Evolutionary conservation across 2,329 filamentous ascomycete species (phyloP).

Genomic region (Penicillium nordicum): DNA sequence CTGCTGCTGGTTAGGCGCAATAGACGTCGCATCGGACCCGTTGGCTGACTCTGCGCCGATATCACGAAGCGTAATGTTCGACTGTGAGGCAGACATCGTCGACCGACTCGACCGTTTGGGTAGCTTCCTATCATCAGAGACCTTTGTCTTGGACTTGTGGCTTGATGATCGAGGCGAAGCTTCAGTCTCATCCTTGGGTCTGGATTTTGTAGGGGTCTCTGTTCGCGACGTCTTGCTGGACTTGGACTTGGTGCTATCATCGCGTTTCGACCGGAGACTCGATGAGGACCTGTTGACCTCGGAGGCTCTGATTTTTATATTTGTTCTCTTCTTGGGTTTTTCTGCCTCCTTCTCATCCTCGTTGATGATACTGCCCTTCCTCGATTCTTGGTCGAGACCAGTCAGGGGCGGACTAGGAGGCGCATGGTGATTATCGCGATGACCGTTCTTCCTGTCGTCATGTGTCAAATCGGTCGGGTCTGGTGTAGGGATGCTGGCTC

Average conservation of each 20-base stretch:
- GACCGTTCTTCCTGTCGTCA: slow-evolving; percentile 39
- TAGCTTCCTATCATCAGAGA: slow-evolving; percentile 30
- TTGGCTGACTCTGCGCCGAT: slow-evolving; percentile 35
- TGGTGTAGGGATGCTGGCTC: slow-evolving; percentile 58
- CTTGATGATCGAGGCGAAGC: slow-evolving; percentile 34
- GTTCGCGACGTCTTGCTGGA: slow-evolving; percentile 36
- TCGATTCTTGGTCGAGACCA: slow-evolving; percentile 40
- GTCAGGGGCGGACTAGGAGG: slow-evolving; percentile 51
- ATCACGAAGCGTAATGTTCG: slow-evolving; percentile 37
- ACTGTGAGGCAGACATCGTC: slow-evolving; percentile 34
- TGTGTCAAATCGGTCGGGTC: slow-evolving; percentile 67
- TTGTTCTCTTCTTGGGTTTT: slow-evolving; percentile 35
- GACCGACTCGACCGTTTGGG: slow-evolving; percentile 34
- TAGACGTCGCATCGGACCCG: slow-evolving; percentile 47
- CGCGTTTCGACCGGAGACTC: slow-evolving; percentile 39
- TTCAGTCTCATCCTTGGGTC: slow-evolving; percentile 34
- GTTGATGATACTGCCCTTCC: slow-evolving; percentile 34
- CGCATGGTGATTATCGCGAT: slow-evolving; percentile 34
- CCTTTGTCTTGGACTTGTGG: slow-evolving; percentile 34
- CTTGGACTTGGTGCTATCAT: slow-evolving; percentile 32
- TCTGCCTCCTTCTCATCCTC: slow-evolving; percentile 33
- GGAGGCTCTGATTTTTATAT: slow-evolving; percentile 35
- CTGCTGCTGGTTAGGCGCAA: slow-evolving; percentile 44
- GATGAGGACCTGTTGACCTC: slow-evolving; percentile 42
- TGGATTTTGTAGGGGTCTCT: slow-evolving; percentile 40